Base-by-base conservation (phyloP, 176 grass and related monocot species). In the Juncus inflexus region DNA sequence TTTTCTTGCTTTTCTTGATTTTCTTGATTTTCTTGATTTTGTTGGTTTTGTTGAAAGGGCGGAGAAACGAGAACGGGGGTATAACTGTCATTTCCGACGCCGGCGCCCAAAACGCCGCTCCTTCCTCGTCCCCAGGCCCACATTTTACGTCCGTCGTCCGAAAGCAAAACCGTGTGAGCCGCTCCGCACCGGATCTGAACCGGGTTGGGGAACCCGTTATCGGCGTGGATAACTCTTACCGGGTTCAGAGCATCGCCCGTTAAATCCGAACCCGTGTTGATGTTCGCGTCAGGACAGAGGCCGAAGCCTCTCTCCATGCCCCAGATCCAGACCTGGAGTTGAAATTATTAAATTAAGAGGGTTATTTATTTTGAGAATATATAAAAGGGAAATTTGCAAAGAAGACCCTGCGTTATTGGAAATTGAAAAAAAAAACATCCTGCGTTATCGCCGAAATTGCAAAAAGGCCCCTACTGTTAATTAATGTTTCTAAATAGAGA, bases 301-400 rank as follows among this genome's bases (percentile, higher is more conserved):
- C 94, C 94, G 3, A 99, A 83, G 49, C 94, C 94, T 43, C 79
- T 99, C 68, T 99, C 94, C 94, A 99, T 99, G 47, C 94, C 94
- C 94, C 88, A 99, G 87, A 82, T 86, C 94, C 94, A 99, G 36
- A 92, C 88, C 64, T 99, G 88, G 9, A 1, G 19, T 28, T 28
- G 19, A 28, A 1, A 28, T 28, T 28, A 28, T 28, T 1, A 28
- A 28, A 28, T 28, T 28, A 1, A 28, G 19, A 28, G 19, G 19
- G 19, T 28, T 28, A 28, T 28, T 28, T 28, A 28, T 28, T 28
- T 28, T 28, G 19, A 1, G 19, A 28, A 28, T 28, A 28, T 28
- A 28, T 28, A 28, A 28, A 28, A 28, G 19, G 19, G 19, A 28
- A 28, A 28, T 28, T 28, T 28, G 19, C 19, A 28, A 28, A 28